Percentiles rank a stretch among this genome's conserved stretches.
phyloP scores from a whole-genome alignment of 208 protist species.

The Phytomonas sp. region DNA sequence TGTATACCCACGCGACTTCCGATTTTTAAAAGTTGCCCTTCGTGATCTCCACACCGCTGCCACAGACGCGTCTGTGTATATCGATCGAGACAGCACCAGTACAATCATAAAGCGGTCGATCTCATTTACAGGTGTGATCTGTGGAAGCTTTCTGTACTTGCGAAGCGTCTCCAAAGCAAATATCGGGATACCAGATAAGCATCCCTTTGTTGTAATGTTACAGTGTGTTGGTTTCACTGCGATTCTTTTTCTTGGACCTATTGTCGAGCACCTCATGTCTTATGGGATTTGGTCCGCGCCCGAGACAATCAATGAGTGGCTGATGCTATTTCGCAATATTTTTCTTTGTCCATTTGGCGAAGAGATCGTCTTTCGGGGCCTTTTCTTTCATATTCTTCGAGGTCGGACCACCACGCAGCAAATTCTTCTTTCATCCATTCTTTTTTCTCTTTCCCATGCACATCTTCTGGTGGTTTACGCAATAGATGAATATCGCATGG shows the following conservation, averaged over 20 bases:
- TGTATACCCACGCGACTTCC: conserved; percentile 36
- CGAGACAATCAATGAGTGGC: neutral
- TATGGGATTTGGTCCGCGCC: conserved; percentile 1
- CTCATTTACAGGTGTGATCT: conserved; percentile 12
- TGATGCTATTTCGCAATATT: conserved; percentile 29
- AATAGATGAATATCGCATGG: conserved; percentile 18
- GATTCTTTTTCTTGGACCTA: conserved; percentile 32
- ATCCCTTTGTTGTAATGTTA: conserved; percentile 4
- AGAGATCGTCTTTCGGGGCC: conserved; percentile 67
- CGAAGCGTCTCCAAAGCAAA: conserved; percentile 1
- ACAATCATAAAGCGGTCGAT: conserved; percentile 30
- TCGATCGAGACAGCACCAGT: conserved; percentile 31
- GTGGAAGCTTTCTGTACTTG: conserved; percentile 11
- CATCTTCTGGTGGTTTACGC: conserved; percentile 43
- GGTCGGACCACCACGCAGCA: conserved; percentile 13
- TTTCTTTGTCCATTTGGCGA: conserved; percentile 61
- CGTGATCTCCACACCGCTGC: conserved; percentile 29
- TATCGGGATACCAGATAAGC: neutral
- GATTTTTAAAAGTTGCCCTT: conserved; percentile 19
- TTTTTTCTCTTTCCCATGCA: conserved; percentile 60
- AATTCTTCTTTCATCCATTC: conserved; percentile 29
- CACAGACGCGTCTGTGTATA: conserved; percentile 15
- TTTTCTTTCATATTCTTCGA: conserved; percentile 41
- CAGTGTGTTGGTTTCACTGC: conserved; percentile 20
- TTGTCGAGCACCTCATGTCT: conserved; percentile 17